Base-by-base conservation (phyloP, 805 yeast genomes). In the Blastobotrys muscicola region DNA sequence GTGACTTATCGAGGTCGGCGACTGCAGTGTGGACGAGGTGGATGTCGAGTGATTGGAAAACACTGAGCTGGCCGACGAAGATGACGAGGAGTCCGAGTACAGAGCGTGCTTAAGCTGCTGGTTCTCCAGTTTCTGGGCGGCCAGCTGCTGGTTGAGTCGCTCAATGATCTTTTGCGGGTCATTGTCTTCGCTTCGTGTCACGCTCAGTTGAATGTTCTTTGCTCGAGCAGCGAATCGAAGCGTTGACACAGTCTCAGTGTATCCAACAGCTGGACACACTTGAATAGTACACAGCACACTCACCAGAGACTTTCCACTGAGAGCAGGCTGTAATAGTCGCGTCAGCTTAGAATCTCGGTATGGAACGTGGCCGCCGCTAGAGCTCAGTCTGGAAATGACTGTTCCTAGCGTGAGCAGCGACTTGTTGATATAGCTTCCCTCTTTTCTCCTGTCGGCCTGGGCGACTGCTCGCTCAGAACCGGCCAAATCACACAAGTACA, bases 321-420 rank as follows among this genome's bases (percentile, higher is more conserved):
- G 68, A 0, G 97, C 92, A 1, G 96, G 96, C 62, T 92, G 97
- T 45, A 90, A 65, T 29, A 90, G 66, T 46, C 98, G 69, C 0
- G 98, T 90, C 45, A 90, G 73, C 58, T 90, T 90, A 3, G 95
- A 85, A 60, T 90, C 97, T 59, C 98, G 70, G 64, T 85, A 90
- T 0, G 97, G 97, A 31, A 92, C 75, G 58, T 92, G 97, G 10
- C 75, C 36, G 35, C 56, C 51, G 16, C 46, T 54, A 13, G 60
- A 57, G 29, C 50, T 45, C 33, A 90, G 68, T 53, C 85, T 80
- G 20, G 94, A 78, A 45, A 90, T 87, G n/a, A 90, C 96, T 1
- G 95, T 85, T 4, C 96, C 87, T 41, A 90, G 71, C 0, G 97
- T 94, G 42, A 90, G 68, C 35, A 90, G 70, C 0, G 97, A 89